These are phyloP conservation scores for Russula lepida DNA, from an alignment of 768 basidiomycete genomes.

Conservation along the genomic window DNA sequence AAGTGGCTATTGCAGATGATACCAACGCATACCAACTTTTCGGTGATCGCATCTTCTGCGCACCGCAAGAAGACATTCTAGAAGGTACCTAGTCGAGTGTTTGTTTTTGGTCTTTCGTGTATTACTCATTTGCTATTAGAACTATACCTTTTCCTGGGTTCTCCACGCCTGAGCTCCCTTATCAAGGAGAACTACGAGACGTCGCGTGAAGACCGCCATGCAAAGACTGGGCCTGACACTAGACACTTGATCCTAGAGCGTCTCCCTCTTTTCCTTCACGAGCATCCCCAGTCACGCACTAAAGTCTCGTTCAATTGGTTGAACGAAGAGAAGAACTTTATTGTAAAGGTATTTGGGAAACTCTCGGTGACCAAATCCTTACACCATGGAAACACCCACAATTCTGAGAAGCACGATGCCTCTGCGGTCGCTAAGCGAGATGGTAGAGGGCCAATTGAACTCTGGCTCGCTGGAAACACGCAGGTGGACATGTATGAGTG, in stretches of 20 bases:
- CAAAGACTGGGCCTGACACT: constrained; percentile 42
- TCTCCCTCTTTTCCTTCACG: constrained; percentile 85
- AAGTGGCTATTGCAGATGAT: constrained; percentile 83
- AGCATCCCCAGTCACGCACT: constrained; percentile 63
- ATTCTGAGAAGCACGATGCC: constrained; percentile 53
- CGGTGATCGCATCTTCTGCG: constrained; percentile 63
- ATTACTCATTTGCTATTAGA: constrained; percentile 30
- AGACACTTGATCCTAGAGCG: constrained; percentile 68
- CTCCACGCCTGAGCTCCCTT: constrained; percentile 57
- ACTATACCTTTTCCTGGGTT: constrained; percentile 74
- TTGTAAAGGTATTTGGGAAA: constrained; percentile 61
- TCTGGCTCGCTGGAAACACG: constrained; percentile 70
- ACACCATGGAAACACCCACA: constrained; percentile 39
- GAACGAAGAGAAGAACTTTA: constrained; percentile 51
- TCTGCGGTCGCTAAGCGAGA: constrained; percentile 60
- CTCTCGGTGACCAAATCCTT: constrained; percentile 56
- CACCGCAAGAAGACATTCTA: constrained; percentile 84
- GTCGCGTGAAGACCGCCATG: constrained; percentile 40
- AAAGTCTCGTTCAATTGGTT: constrained; percentile 61
- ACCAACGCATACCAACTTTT: constrained; percentile 74
- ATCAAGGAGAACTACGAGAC: constrained; percentile 73
- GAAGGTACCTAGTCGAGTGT: constrained; percentile 46
- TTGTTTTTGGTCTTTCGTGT: not conserved
- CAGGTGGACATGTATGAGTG: constrained; percentile 90
- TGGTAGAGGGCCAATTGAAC: constrained; percentile 51